Percentiles rank a stretch among this genome's conserved stretches.
These are phyloP conservation scores for Colletotrichum tofieldiae DNA, from an alignment of 2,329 filamentous ascomycete genomes.

Conservation along the genomic window DNA sequence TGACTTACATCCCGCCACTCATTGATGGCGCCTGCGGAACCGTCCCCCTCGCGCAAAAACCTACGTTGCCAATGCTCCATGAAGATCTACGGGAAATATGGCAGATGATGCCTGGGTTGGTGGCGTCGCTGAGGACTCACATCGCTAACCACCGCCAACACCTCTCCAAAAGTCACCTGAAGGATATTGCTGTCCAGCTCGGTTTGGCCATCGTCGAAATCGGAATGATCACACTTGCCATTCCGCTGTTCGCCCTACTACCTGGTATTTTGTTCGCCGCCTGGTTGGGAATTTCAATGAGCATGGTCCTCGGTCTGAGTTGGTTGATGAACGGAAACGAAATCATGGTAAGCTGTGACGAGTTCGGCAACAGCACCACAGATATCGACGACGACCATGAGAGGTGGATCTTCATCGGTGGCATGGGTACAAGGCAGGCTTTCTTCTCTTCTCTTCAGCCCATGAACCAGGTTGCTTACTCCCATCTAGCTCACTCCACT, in stretches of 20 bases:
- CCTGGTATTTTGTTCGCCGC: constrained; percentile 50
- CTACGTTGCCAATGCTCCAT: constrained; percentile 44
- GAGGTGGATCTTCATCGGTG: constrained; percentile 55
- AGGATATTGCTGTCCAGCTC: constrained; percentile 47
- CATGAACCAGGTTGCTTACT: neutral
- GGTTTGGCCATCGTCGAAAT: constrained; percentile 48
- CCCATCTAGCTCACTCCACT: constrained; percentile 48
- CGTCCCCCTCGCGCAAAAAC: constrained; percentile 48
- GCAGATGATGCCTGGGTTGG: constrained; percentile 44
- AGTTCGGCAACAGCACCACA: constrained; percentile 49
- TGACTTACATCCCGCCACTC: constrained; percentile 55
- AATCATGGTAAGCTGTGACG: constrained; percentile 43
- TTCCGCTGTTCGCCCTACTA: constrained; percentile 50
- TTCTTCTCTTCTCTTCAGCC: neutral
- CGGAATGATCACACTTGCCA: constrained; percentile 46
- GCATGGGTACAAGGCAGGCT: constrained; percentile 53
- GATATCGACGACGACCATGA: constrained; percentile 50
- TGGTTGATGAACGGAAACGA: constrained; percentile 50
- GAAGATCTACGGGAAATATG: constrained; percentile 46
- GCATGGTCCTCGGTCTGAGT: constrained; percentile 47
- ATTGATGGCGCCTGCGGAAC: constrained; percentile 55
- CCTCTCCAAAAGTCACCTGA: constrained; percentile 45
- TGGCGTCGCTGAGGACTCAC: constrained; percentile 45
- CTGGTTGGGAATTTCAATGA: constrained; percentile 48
- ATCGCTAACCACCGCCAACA: constrained; percentile 41